Base-by-base conservation (phyloP, 345 rosid species). In the Corchorus olitorius region DNA sequence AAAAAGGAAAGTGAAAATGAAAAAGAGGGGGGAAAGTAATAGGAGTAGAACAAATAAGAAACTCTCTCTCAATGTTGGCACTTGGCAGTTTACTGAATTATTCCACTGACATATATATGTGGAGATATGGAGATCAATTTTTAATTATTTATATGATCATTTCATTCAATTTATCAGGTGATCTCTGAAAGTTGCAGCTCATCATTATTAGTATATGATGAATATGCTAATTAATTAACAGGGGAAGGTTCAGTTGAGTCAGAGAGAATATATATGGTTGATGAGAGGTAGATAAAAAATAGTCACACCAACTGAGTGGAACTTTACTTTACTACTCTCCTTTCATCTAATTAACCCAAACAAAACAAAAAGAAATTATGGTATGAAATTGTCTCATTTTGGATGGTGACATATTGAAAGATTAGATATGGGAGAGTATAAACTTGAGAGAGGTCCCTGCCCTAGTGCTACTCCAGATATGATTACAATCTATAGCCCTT, bases 21-120 rank as follows among this genome's bases (percentile, higher is more conserved):
- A 5, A 12, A 8, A 8, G 4, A 58, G 1, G 62, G 62, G 3
- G 20, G 13, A 7, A 54, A 41, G 27, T 49, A 65, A 39, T 43
- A 66, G 50, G 34, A 27, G 27, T 27, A 27, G 27, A 27, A 46
- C 53, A 67, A 43, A 43, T 13, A 52, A 52, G 27, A 53, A 16
- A 56, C 35, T 27, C 76, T 27, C 76, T 73, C 69, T 17, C 46
- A 76, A 4, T 37, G 3, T 7, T 54, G 41, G 27, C 27, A 27
- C 1, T 39, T 33, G 70, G 35, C 72, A 58, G 60, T 70, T 71
- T 61, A 72, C 53, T 49, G 78, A 80, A 27, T 27, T 27, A 77
- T 52, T 77, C 71, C 70, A 41, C 75, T 69, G 39, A 73, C 87
- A 78, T 72, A 82, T 80, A 78, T 27, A 27, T 27, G 69, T 72